Evolutionary conservation across 75 land plant species (phyloP), one percentile per base, ranked within the genome.

Genomic region (Selaginella tamariscina): DNA sequence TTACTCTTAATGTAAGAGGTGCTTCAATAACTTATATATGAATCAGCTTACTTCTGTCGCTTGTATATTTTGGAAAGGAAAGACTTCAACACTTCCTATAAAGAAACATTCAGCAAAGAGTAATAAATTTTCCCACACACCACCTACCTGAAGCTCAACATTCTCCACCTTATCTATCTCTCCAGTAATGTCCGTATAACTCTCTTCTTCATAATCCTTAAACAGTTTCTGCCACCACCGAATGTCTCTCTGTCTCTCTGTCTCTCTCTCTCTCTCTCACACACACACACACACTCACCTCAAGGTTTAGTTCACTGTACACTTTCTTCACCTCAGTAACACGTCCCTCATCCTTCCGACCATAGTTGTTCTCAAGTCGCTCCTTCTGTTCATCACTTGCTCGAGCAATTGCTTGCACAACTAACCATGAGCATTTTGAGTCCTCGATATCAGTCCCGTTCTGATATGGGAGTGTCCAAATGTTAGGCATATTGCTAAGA

Each of bases 361-460:
- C 93, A 78, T 88, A 88, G 56, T 86, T 79, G 22, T 80, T 84
- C 89, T 39, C 5, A 39, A 39, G 49, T 39, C 49, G 49, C 11
- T 5, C 5, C 69, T 75, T 84, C 64, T 95, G 99, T 24, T 74
- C 76, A 31, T 83, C 84, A 59, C 81, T 81, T 32, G 84, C 88
- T 30, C 75, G 79, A 32, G 85, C 83, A 33, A 95, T 77, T 2
- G 99, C 99, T 84, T 95, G 86, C 31, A 95, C 97, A 31, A 95
- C 84, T 71, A 95, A 59, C 99, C 99, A 95, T 62, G 99, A 95
- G 76, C 99, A 95, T 72, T 95, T 95, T n/a, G 81, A 85, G 71
- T 95, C 99, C 77, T 95, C 96, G 54, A 95, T 95, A 44, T 95
- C 99, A 1, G 99, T 95, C 59, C 99, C 99, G 77, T 90, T 81